Base-by-base conservation (phyloP, 371 early-diverging fungal species). In the Massospora cicadina region DNA sequence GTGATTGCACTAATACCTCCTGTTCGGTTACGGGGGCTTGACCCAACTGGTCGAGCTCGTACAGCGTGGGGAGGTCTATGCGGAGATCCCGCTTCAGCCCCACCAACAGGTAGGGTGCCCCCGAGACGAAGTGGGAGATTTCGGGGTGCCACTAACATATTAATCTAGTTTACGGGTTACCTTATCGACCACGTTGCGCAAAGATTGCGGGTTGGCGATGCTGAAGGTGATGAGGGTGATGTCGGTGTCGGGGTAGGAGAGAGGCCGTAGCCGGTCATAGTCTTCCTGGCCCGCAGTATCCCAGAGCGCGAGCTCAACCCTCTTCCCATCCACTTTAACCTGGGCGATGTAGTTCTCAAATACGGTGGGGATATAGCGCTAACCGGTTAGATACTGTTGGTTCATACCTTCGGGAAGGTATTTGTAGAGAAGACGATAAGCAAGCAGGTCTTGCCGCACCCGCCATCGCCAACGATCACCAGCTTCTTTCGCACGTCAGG, bases 211-310 rank as follows among this genome's bases (percentile, higher is more conserved):
- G 60, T 79, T 79, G 65, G 86, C 86, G 25, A 90, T 71, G 31
- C 88, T 84, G 69, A 89, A 91, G 72, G 93, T 91, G 65, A 91
- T 80, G 43, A 95, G 71, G 73, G 92, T 86, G 0, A 92, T 88
- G 71, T 95, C 88, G 5, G 92, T 89, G 70, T 92, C 86, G 30
- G 89, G 89, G 74, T 90, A 92, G 29, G 89, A 89, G 25, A 91
- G 75, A 17, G 88, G 85, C 43, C 89, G 80, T 31, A 91, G 75
- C 53, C 90, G 79, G 70, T 89, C 88, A 72, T 89, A 89, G 69
- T 90, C 91, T 74, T 88, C 88, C 70, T 88, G 88, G 60, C 94
- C 92, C 58, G 90, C 90, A 23, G 95, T 94, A 77, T 94, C 95
- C 89, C 91, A 92, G 59, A 94, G 76, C 2, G 86, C 86, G 33